Evolutionary conservation across 768 basidiomycete species (phyloP), one percentile per base, ranked within the genome.

Genomic region (Pisolithus orientalis): DNA sequence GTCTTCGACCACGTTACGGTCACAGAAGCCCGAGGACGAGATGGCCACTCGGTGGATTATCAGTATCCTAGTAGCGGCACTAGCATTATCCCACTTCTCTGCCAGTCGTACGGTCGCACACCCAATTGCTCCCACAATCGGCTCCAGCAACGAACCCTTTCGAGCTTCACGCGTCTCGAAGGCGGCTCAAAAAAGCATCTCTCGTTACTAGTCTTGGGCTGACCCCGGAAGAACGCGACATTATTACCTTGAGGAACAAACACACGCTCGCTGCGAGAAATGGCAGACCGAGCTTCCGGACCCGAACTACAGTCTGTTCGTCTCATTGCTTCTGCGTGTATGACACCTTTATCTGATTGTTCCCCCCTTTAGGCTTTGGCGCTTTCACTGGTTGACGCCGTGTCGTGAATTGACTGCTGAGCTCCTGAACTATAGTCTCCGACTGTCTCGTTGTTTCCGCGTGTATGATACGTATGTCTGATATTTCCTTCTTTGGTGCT

Each of bases 11-110:
- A 32, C 7, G 8, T 11, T 32, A 32, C 11, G 31, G 10, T 32
- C 10, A 11, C 31, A 32, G 31, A 32, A 32, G 21, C 21, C 21
- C 2, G 2, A 21, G 8, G 9, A 32, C 9, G 34, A 34, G 34
- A 13, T 4, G 34, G 11, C 34, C 13, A 13, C 34, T 13, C 34
- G 13, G 34, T 11, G 34, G 11, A 34, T 34, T 11, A 34, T 34
- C 21, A 21, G 34, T 34, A 4, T 13, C 34, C 14, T 13, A 5
- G 34, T 34, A 13, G 13, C 50, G 34, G 28, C 39, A 71, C 88
- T 71, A 57, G 95, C 94, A 70, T 97, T 97, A 63, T 97, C 94
- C 93, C 94, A 97, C 55, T 78, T 81, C 58, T 88, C 93, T 16
- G 94, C 94, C 7, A 96, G 76, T 37, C 80, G 75, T n/a, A n/a